Evolutionary conservation across 2,329 filamentous ascomycete genomes (phyloP).

Genomic region (Lachnellula cervina): DNA sequence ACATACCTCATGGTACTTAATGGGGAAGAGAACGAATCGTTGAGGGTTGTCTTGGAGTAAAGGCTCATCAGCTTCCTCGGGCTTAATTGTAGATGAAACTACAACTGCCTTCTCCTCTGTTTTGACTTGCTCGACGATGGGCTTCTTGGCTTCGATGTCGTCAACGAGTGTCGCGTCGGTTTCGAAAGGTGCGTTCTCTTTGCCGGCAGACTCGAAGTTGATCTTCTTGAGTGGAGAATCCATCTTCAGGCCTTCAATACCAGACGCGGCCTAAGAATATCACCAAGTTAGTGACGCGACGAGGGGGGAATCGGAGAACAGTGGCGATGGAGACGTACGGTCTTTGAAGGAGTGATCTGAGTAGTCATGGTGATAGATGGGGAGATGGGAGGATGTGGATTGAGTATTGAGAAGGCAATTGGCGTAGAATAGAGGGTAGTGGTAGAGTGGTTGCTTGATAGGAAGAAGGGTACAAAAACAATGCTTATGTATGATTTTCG

Average conservation of each 20-base stretch:
- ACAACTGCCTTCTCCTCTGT: slow-evolving; percentile 38
- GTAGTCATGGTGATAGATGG: slow-evolving; percentile 57
- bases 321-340: slow-evolving; percentile 48
- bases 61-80: slow-evolving; percentile 74
- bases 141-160: slow-evolving; percentile 53
- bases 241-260: slow-evolving; percentile 86
- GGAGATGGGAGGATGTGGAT: slow-evolving; percentile 4
- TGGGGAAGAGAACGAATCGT: slow-evolving; percentile 95
- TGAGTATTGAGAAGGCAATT: slow-evolving; percentile 18
- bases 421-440: slow-evolving; percentile 7
- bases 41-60: slow-evolving; percentile 92
- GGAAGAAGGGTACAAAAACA: neutral
- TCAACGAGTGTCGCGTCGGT: slow-evolving; percentile 46
- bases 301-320: slow-evolving; percentile 33
- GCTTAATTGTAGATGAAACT: slow-evolving; percentile 14
- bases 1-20: slow-evolving; percentile 98
- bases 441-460: slow-evolving; percentile 3
- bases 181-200: slow-evolving; percentile 69
- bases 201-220: slow-evolving; percentile 67
- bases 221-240: slow-evolving; percentile 88
- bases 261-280: slow-evolving; percentile 69
- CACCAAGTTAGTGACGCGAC: slow-evolving; percentile 28
- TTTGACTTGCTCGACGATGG: slow-evolving; percentile 46
- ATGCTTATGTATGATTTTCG: neutral
- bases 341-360: slow-evolving; percentile 69